These are phyloP conservation scores for Syzygium malaccense DNA, from an alignment of 441 rosid genomes.

Conservation along the genomic window DNA sequence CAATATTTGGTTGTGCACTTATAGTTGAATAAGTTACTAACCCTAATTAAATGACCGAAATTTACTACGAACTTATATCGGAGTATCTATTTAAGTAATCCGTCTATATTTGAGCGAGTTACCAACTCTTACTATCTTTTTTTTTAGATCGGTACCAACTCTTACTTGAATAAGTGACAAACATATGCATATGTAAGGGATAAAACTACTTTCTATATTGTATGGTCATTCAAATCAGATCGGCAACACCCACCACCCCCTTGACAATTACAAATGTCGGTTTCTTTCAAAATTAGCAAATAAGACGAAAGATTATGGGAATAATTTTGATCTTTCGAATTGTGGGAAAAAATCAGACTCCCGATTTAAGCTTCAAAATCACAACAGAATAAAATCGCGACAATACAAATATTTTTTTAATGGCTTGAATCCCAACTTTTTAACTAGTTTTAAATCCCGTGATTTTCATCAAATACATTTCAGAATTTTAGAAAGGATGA, in stretches of 20 bases:
- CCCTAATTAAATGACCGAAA: not conserved
- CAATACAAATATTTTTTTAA: not conserved
- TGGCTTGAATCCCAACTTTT: not conserved
- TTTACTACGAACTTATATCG: not conserved
- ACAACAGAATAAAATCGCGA: not conserved
- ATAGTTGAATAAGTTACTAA: not conserved
- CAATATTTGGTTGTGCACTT: not conserved
- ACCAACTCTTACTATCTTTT: not conserved
- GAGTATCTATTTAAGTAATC: not conserved
- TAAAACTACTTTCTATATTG: not conserved
- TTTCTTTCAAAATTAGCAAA: not conserved
- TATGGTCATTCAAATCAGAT: not conserved
- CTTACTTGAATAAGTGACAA: not conserved
- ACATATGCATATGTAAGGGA: not conserved
- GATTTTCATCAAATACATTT: not conserved
- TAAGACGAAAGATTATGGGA: not conserved
- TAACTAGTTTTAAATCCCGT: not conserved
- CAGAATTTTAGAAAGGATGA: not conserved
- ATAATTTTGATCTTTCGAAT: not conserved
- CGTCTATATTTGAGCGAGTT: not conserved
- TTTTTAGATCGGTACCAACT: not conserved
- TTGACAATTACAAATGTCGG: not conserved
- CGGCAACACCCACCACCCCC: not conserved
- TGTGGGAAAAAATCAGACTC: not conserved
- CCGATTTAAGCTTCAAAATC: not conserved